Evolutionary conservation across 306 rosid species (phyloP), one percentile per base, ranked within the genome.

Genomic region (Calophaca sinica): DNA sequence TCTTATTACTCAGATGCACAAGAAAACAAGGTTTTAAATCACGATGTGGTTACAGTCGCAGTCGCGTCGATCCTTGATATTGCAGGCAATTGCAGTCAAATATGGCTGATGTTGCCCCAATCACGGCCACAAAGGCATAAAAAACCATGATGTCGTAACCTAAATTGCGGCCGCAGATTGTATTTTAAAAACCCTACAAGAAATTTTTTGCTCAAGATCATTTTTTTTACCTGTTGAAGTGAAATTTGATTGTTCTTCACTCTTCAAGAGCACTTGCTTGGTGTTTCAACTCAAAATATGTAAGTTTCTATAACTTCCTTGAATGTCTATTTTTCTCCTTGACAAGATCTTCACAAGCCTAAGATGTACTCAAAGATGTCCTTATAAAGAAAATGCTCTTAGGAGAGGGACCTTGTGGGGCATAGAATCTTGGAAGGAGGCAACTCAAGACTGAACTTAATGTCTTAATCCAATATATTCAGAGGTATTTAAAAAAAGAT

Each of bases 371-470:
- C 60, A 52, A 33, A 55, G 65, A 42, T 70, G 83, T 80, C 81
- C 76, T 89, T 89, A 82, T 87, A 87, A 78, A 73, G 84, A 62
- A 80, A 88, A 62, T 59, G 70, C 36, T 32, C 50, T 51, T 29
- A 76, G 81, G 67, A 74, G 32, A 60, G 52, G 49, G 76, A 72
- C 53, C 58, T 53, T 4, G 39, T 62, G 71, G 67, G 61, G 74
- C 62, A 80, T 80, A 77, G 89, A 88, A 88, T 88, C 91, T 83
- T 72, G 32, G 71, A 70, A 65, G 62, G 54, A 59, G 75, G 71
- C 57, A 68, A 69, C 61, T 35, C 52, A 74, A 58, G 63, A 70
- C 70, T 63, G 51, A 62, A 68, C 11, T n/a, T 36, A 61, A 35
- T 61, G 67, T 65, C 58, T 76, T 63, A 53, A 72, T 79, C 15